Evolutionary conservation across 164 flowering plant species (phyloP).

Genomic region (Berberis vulgaris): DNA sequence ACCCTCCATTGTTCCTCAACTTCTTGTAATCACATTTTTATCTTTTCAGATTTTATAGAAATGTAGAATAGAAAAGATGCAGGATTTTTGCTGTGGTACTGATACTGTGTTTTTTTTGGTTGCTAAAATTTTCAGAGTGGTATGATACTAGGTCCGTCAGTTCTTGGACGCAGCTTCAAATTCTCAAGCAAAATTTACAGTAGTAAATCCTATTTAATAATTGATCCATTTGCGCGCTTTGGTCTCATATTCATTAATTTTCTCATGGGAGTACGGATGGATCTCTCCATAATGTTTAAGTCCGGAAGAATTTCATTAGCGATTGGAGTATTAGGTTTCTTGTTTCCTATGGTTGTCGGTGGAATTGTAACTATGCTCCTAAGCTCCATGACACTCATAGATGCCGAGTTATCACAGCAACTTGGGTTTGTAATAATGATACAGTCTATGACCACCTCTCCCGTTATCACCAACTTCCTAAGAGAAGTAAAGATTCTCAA

Average conservation of each 20-base stretch:
- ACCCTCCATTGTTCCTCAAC: neutral
- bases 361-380: neutral
- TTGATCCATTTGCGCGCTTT: conserved; percentile 5
- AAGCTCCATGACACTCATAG: conserved; percentile 2
- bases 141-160: conserved; percentile 9
- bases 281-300: conserved; percentile 8
- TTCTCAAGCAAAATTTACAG: conserved; percentile 12
- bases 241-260: conserved; percentile 21
- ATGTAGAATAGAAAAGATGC: no score
- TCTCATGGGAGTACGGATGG: conserved; percentile 20
- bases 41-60: neutral
- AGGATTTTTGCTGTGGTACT: neutral
- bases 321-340: conserved; percentile 13
- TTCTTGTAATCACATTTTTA: neutral
- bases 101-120: neutral
- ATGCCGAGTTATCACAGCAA: neutral
- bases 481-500: conserved; percentile 38
- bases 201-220: neutral
- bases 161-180: conserved; percentile 1
- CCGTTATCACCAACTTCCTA: conserved; percentile 22
- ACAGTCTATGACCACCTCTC: conserved; percentile 21
- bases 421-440: conserved; percentile 8
- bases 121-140: conserved; percentile 11
- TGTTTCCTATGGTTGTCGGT: conserved; percentile 4
- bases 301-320: conserved; percentile 15